Evolutionary conservation across 2,329 filamentous ascomycete species (phyloP), one percentile per base, ranked within the genome.

Genomic region (Calonectria fujianensis): DNA sequence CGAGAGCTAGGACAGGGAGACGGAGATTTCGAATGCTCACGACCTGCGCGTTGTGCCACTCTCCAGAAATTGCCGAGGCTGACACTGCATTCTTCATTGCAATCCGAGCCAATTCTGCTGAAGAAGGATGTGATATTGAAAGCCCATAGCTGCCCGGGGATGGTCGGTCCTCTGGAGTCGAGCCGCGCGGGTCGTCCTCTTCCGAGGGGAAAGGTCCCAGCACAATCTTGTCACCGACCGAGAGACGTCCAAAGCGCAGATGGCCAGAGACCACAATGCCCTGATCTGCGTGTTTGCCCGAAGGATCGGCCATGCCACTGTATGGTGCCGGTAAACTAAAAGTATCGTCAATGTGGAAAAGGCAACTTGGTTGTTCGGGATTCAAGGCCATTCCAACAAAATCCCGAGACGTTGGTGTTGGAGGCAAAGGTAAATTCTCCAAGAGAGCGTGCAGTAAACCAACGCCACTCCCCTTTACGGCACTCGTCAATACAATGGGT

Each of bases 311-410:
- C 48, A 82, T 68, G 14, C 66, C 75, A 79, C 75, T 75, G 76
- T 92, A 92, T 1, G 92, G 91, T 0, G 91, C 90, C 1, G 93
- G 91, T 18, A 96, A 90, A 73, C 91, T 94, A 83, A 98, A 98
- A 1, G 96, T 92, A 79, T 98, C 96, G 82, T 98, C 96, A 31
- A 98, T 91, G 81, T 98, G 94, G 81, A 98, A 98, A 2, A 98
- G 86, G 41, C 91, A 91, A 6, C 87, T 87, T 2, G 92, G 91
- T 70, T 91, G 89, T 73, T 92, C 89, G 0, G 91, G 91, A 73
- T 92, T 92, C 69, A 92, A 81, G 2, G 87, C 87, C 52, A 86
- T 86, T 1, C 90, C 89, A n/a, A 89, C 85, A 74, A 89, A 91
- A 77, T 92, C 90, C 65, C 87, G 86, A 1, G 89, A 82, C 2